phyloP scores from a whole-genome alignment of 2,329 filamentous ascomycete species.

The Colletotrichum siamense region DNA sequence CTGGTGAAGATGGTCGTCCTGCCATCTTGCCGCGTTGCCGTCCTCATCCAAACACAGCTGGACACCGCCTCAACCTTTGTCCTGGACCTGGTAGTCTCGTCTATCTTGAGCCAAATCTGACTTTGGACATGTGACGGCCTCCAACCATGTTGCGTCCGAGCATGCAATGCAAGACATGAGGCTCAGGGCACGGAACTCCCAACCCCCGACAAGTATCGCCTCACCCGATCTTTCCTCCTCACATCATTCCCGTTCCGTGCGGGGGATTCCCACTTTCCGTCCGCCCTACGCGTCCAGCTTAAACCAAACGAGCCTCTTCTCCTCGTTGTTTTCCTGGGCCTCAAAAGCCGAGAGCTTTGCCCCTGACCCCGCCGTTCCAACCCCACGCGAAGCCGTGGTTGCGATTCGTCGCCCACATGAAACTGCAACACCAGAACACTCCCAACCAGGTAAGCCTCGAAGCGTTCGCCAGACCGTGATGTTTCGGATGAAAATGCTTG shows the following conservation, averaged over 20 bases:
- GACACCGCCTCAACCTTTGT: neutral
- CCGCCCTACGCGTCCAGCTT: neutral
- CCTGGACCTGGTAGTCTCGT: neutral
- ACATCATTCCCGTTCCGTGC: neutral
- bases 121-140: neutral
- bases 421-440: neutral
- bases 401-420: constrained; percentile 1
- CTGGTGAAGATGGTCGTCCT: neutral
- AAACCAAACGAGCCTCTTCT: neutral
- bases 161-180: neutral
- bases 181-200: neutral
- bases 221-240: constrained; percentile 5
- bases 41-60: neutral
- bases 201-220: constrained; percentile 14
- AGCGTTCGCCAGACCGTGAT: neutral
- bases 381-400: neutral
- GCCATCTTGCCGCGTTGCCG: neutral
- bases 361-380: neutral
- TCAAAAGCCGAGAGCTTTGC: neutral
- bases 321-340: neutral
- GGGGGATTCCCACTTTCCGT: neutral
- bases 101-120: neutral
- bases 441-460: neutral
- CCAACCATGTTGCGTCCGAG: neutral
- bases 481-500: neutral